Percentiles rank a stretch among this genome's conserved stretches.
phyloP scores from a whole-genome alignment of 2,329 filamentous ascomycete genomes.

The Neobulgaria alba region DNA sequence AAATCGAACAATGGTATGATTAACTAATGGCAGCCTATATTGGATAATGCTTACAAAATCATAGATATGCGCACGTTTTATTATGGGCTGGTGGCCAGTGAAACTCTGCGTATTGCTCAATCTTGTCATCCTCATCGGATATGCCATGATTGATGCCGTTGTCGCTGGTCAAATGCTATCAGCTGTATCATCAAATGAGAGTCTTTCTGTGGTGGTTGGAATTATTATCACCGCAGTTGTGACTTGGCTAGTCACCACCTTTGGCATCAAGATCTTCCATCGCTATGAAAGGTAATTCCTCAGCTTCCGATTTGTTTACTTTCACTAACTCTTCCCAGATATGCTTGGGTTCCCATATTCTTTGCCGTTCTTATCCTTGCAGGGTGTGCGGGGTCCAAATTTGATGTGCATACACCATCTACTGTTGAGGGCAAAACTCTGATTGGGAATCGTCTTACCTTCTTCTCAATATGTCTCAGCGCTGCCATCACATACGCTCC shows the following conservation, averaged over 20 bases:
- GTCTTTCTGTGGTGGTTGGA: conserved; percentile 55
- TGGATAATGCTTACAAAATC: conserved; percentile 1
- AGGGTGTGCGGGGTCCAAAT: conserved; percentile 51
- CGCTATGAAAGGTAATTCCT: conserved; percentile 49
- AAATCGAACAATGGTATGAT: conserved; percentile 48
- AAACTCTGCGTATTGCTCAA: conserved; percentile 56
- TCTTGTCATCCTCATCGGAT: conserved; percentile 53
- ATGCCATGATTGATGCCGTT: conserved; percentile 54
- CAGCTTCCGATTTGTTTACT: too few species aligned
- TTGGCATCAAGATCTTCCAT: conserved; percentile 61
- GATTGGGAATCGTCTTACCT: conserved; percentile 52
- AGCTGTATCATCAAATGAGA: conserved; percentile 49
- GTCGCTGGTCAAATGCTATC: conserved; percentile 59
- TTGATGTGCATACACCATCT: conserved; percentile 44
- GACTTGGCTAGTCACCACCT: conserved; percentile 55
- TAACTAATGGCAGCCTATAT: not conserved
- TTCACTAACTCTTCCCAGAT: conserved; percentile 30
- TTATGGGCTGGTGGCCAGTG: conserved; percentile 58
- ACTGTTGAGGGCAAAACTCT: conserved; percentile 43
- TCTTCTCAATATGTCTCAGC: conserved; percentile 61
- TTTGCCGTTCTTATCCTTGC: conserved; percentile 52
- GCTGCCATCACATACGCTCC: conserved; percentile 56
- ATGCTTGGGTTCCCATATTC: conserved; percentile 55
- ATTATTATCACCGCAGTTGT: conserved; percentile 57
- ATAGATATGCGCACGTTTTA: conserved; percentile 43